phyloP scores from a whole-genome alignment of 2,329 filamentous ascomycete genomes.

The Fusarium globosum region DNA sequence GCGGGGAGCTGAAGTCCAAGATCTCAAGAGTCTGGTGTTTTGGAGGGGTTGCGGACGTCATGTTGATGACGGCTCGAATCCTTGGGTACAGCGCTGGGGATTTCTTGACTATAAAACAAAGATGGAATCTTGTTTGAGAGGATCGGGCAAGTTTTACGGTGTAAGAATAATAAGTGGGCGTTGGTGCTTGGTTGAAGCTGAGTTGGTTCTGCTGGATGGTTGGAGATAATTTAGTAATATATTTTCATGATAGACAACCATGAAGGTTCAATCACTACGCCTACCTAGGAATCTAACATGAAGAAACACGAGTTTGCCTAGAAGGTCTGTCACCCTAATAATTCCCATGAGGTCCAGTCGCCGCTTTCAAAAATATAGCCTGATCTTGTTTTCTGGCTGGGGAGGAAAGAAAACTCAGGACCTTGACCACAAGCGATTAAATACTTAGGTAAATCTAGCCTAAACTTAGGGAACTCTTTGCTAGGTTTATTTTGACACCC shows the following conservation, averaged over 20 bases:
- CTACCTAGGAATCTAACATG: background rate
- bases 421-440: background rate
- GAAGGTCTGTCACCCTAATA: background rate
- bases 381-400: background rate
- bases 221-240: slow-evolving; percentile 21
- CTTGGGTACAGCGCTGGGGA: no score
- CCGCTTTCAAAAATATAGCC: background rate
- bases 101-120: background rate
- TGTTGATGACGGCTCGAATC: slow-evolving; percentile 12
- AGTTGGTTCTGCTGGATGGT: background rate
- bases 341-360: background rate
- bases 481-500: background rate
- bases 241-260: background rate
- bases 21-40: slow-evolving; percentile 53
- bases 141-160: background rate
- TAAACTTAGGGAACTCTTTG: background rate
- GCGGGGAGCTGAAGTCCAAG: slow-evolving; percentile 60
- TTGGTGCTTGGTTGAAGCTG: slow-evolving; percentile 7
- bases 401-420: background rate
- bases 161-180: background rate
- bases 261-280: background rate
- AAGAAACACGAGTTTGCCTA: background rate
- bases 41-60: slow-evolving; percentile 39
- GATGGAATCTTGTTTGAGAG: background rate
- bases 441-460: background rate